These are phyloP conservation scores for Bremia lactucae DNA, from an alignment of 352 stramenopile genomes.

Conservation along the genomic window DNA sequence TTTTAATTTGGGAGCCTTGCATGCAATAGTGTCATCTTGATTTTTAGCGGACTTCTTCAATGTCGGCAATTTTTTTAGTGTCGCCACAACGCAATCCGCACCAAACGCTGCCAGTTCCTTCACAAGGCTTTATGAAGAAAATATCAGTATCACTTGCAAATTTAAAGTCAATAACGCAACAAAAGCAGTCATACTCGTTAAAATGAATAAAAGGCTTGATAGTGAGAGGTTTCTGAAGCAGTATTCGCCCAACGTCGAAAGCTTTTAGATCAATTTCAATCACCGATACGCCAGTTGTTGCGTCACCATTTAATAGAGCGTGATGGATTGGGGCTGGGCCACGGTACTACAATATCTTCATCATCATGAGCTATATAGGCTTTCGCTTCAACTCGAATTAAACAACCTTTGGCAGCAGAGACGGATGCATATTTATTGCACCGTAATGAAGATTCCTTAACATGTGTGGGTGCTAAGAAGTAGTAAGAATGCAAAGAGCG, in stretches of 20 bases:
- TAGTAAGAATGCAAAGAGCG: neutral
- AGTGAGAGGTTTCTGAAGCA: conserved; percentile 37
- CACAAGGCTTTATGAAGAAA: conserved; percentile 24
- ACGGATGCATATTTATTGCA: conserved; percentile 86
- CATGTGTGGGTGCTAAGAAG: conserved; percentile 59
- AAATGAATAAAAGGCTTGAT: conserved; percentile 47
- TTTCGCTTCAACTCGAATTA: neutral
- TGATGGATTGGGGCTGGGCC: conserved; percentile 81
- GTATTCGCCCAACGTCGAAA: conserved; percentile 74
- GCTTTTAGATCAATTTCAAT: conserved; percentile 80
- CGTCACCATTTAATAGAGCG: conserved; percentile 70
- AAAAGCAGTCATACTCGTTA: conserved; percentile 20
- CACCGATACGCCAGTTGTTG: conserved; percentile 64
- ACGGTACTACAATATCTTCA: conserved; percentile 61
- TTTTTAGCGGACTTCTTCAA: conserved; percentile 34
- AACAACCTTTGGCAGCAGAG: conserved; percentile 61
- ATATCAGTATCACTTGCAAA: neutral
- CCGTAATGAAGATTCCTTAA: conserved; percentile 49
- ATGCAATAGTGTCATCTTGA: conserved; percentile 45
- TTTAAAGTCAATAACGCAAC: too few relatives aligned
- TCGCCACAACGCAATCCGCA: conserved; percentile 59
- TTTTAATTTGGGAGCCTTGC: conserved; percentile 62
- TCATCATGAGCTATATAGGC: conserved; percentile 4
- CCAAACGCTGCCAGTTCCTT: conserved; percentile 38
- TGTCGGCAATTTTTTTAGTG: conserved; percentile 33